Percentiles rank a stretch among this genome's conserved stretches.
These are phyloP conservation scores for Thermothelomyces thermophilus DNA, from an alignment of 2,329 filamentous ascomycete species.

Conservation along the genomic window DNA sequence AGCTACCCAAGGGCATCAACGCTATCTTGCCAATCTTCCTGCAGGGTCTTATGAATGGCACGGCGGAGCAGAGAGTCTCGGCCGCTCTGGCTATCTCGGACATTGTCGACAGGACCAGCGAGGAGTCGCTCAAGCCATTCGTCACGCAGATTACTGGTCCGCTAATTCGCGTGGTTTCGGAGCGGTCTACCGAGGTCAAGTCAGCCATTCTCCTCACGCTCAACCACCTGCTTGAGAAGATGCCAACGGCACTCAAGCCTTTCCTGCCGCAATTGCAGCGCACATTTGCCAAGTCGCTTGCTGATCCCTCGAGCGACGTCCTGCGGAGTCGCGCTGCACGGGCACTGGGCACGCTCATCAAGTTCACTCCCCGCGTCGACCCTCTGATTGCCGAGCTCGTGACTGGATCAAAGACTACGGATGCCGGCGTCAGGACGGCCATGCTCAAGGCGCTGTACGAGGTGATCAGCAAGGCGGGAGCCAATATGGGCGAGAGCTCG, in stretches of 20 bases:
- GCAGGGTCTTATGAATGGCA: conserved; percentile 96
- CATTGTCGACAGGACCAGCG: conserved; percentile 85
- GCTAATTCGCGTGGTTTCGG: conserved; percentile 93
- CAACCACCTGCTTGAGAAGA: conserved; percentile 94
- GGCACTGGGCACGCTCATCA: conserved; percentile 90
- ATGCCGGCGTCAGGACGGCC: conserved; percentile 80
- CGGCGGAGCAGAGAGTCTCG: conserved; percentile 82
- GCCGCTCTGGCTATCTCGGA: conserved; percentile 92
- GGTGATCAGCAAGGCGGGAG: conserved; percentile 88
- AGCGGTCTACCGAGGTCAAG: conserved; percentile 93
- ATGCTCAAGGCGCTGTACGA: conserved; percentile 98
- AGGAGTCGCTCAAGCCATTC: conserved; percentile 83
- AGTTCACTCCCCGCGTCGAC: conserved; percentile 89
- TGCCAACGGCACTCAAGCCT: conserved; percentile 88
- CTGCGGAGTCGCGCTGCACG: conserved; percentile 84
- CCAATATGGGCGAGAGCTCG: conserved; percentile 89
- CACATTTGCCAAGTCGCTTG: conserved; percentile 92
- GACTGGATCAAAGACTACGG: conserved; percentile 86
- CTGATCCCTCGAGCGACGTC: conserved; percentile 85
- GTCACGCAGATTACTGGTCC: conserved; percentile 97
- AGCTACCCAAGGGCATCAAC: conserved; percentile 92
- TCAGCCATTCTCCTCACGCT: conserved; percentile 88
- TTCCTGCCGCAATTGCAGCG: conserved; percentile 95
- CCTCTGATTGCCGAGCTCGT: conserved; percentile 88
- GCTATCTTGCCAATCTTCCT: conserved; percentile 94